Evolutionary conservation across 345 rosid genomes (phyloP).

Genomic region (Atalantia buxifolia): DNA sequence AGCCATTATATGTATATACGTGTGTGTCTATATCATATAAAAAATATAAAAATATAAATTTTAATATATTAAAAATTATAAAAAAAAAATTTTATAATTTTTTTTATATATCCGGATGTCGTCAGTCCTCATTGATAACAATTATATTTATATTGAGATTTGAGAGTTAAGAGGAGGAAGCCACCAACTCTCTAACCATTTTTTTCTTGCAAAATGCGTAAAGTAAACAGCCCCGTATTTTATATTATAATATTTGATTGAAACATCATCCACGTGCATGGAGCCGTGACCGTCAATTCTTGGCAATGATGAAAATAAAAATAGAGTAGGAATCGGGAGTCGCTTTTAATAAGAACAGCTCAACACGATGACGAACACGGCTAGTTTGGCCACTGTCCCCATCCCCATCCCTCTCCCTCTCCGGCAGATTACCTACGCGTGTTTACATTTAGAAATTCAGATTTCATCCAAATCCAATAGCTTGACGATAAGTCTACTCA

Average conservation of each 20-base stretch:
- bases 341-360: neutral
- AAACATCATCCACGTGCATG: neutral
- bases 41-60: too few relatives aligned
- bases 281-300: neutral
- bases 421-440: neutral
- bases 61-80: too few relatives aligned
- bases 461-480: too few relatives aligned
- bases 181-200: neutral
- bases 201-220: neutral
- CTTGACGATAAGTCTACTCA: too few relatives aligned
- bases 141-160: too few relatives aligned
- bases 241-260: neutral
- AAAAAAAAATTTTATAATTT: too few relatives aligned
- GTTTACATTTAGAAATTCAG: too few relatives aligned
- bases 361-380: neutral
- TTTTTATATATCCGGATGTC: too few relatives aligned
- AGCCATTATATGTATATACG: too few relatives aligned
- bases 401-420: too few relatives aligned
- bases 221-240: neutral
- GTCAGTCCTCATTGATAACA: too few relatives aligned
- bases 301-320: neutral
- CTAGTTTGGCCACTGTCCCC: neutral
- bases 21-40: too few relatives aligned
- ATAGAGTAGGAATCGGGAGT: neutral
- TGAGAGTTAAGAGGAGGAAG: neutral